Base-by-base conservation (phyloP, 1,284 basidiomycete genomes). In the Naganishia liquefaciens region DNA sequence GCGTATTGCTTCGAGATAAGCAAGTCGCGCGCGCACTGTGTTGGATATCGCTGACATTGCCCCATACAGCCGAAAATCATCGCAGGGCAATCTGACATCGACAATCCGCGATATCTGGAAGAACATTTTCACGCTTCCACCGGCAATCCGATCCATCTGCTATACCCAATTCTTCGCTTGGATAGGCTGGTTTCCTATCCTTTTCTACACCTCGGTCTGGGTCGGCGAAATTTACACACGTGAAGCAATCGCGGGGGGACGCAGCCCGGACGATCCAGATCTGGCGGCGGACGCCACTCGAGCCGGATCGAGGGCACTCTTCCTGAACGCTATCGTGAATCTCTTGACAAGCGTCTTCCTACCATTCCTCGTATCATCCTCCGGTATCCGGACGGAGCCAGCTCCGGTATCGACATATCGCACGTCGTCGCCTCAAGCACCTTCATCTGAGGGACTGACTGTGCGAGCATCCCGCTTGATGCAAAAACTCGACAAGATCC, bases 161-260 rank as follows among this genome's bases (percentile, higher is more conserved):
- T 89, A 91, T 54, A 76, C 78, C 42, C 92, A 95, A 78, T 91
- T 94, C 80, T 94, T 93, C 68, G 75, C 80, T 3, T 81, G 77
- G 90, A 81, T 91, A 64, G 89, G 85, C 3, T 94, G 92, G 92
- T 94, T 93, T 71, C 92, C 92, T 0, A 81, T 93, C 30, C 81
- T 94, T 2, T 94, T 95, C 79, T 95, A 92, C 80, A 88, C 87
- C 0, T 88, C 88, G 0, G 81, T 90, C 15, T 97, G 93, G 80
- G 84, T 95, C 54, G 88, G 89, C 13, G 92, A 94, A 72, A 84
- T 94, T 15, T 87, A 95, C 81, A 88, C 87, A 70, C 80, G 80
- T 3, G 76, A 82, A 17, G 71, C 72, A 0, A 69, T 73, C 27
- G 69, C 71, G 21, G 52, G 44, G 21, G 52, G 68, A 19, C n/a